A percentile compares a stretch with the other conserved stretches of the same genome.
These are phyloP conservation scores for Chiua virens DNA, from an alignment of 768 basidiomycete genomes.

Conservation along the genomic window DNA sequence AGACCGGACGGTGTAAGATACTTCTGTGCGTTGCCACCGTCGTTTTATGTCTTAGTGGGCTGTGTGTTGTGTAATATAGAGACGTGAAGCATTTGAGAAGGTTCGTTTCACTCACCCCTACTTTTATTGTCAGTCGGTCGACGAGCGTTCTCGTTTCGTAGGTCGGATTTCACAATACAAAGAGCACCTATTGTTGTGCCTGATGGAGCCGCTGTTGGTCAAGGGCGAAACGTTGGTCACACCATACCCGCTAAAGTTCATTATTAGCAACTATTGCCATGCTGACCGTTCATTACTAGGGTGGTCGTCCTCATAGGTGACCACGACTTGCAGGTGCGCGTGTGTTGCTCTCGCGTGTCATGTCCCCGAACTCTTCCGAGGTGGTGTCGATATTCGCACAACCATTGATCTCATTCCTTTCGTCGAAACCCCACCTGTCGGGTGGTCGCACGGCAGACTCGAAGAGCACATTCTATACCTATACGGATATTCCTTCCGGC, in stretches of 20 bases:
- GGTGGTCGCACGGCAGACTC: slow-evolving; percentile 55
- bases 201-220: slow-evolving; percentile 78
- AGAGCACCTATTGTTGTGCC: slow-evolving; percentile 67
- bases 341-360: background rate
- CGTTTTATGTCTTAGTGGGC: background rate
- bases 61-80: slow-evolving; percentile 41
- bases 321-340: slow-evolving; percentile 61
- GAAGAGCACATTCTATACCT: slow-evolving; percentile 57
- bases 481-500: slow-evolving; percentile 49
- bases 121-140: background rate
- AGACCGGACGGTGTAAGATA: slow-evolving; percentile 71
- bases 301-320: slow-evolving; percentile 86
- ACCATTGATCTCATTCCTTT: slow-evolving; percentile 73
- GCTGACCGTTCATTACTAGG: slow-evolving; percentile 35
- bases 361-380: slow-evolving; percentile 69
- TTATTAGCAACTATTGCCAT: background rate
- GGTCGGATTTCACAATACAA: slow-evolving; percentile 84
- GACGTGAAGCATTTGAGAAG: slow-evolving; percentile 91
- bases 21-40: slow-evolving; percentile 52
- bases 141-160: slow-evolving; percentile 27
- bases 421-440: slow-evolving; percentile 56
- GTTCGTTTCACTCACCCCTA: slow-evolving; percentile 24
- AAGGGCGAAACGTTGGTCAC: slow-evolving; percentile 74
- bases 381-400: slow-evolving; percentile 84
- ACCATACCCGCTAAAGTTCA: slow-evolving; percentile 55